Conservation (phyloP, 371 early-diverging fungal genomes). For the Rhizopus microsporus region DNA sequence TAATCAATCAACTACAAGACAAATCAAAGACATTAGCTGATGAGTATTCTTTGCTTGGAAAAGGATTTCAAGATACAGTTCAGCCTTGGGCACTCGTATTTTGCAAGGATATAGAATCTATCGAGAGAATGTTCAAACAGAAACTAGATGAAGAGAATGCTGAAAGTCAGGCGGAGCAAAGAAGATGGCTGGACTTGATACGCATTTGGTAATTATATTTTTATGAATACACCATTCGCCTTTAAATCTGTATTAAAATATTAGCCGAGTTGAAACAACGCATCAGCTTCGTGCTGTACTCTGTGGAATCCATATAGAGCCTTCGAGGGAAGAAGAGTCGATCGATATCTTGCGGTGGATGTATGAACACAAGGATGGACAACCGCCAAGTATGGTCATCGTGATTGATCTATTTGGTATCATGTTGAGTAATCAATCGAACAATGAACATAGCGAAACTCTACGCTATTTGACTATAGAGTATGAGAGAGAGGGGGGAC, state of each 20-base stretch:
- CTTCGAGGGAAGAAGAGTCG: neutral
- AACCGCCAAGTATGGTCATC: constrained; percentile 34
- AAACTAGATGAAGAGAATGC: neutral
- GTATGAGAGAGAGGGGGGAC: constrained; percentile 2
- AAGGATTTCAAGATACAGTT: constrained; percentile 15
- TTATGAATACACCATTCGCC: constrained; percentile 1
- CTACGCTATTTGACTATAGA: constrained; percentile 7
- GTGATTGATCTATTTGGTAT: constrained; percentile 27
- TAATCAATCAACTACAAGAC: neutral
- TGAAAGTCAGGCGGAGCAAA: constrained; percentile 7
- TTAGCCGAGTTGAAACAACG: constrained; percentile 23
- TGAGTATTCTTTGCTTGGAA: constrained; percentile 3
- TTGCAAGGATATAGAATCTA: constrained; percentile 1
- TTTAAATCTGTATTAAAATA: constrained; percentile 3
- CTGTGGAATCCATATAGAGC: constrained; percentile 21
- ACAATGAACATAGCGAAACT: neutral
- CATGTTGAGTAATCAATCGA: neutral
- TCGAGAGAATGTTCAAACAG: constrained; percentile 3
- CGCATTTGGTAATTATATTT: constrained; percentile 16
- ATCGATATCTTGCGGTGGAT: constrained; percentile 26
- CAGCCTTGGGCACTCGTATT: constrained; percentile 23
- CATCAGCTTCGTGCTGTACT: constrained; percentile 24
- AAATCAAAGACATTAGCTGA: neutral
- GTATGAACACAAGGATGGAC: constrained; percentile 26
- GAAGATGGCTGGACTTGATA: constrained; percentile 18